A percentile compares a stretch with the other conserved stretches of the same genome.
phyloP scores from a whole-genome alignment of 2,329 filamentous ascomycete species.

The Apiospora phragmitis region DNA sequence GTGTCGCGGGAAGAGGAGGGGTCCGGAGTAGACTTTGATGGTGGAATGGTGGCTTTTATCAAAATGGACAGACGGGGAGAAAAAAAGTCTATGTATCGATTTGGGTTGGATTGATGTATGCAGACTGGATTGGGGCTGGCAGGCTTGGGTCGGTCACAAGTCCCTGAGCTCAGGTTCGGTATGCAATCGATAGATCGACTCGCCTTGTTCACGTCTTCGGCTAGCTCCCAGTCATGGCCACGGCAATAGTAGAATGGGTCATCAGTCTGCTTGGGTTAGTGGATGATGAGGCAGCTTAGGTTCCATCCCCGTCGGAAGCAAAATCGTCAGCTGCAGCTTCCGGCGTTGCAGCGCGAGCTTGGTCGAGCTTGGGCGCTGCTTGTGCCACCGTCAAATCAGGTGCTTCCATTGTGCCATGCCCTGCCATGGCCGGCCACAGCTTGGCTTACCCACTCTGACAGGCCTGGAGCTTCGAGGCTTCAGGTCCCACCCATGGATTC shows the following conservation, averaged over 20 bases:
- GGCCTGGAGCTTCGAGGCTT: neutral
- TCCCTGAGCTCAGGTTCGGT: neutral
- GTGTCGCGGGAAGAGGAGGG: slow-evolving; percentile 31
- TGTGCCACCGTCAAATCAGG: neutral
- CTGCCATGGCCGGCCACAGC: neutral
- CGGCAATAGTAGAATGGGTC: neutral
- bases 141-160: slow-evolving; percentile 3
- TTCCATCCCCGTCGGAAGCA: neutral
- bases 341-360: neutral
- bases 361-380: neutral
- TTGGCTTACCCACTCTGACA: neutral
- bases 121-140: neutral
- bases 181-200: too few relatives aligned
- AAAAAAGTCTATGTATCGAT: neutral
- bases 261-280: neutral
- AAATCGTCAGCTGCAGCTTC: neutral
- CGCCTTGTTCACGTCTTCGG: too few relatives aligned
- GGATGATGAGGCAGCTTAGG: slow-evolving; percentile 3
- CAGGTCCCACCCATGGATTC: neutral
- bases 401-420: neutral
- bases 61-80: neutral
- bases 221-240: neutral
- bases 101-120: neutral
- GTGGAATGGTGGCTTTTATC: slow-evolving; percentile 26
- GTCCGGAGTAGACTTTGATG: slow-evolving; percentile 19